Percentiles rank a stretch among this genome's conserved stretches.
These are phyloP conservation scores for Chamaecrista fasciculata DNA, from an alignment of 306 rosid species.

Conservation along the genomic window DNA sequence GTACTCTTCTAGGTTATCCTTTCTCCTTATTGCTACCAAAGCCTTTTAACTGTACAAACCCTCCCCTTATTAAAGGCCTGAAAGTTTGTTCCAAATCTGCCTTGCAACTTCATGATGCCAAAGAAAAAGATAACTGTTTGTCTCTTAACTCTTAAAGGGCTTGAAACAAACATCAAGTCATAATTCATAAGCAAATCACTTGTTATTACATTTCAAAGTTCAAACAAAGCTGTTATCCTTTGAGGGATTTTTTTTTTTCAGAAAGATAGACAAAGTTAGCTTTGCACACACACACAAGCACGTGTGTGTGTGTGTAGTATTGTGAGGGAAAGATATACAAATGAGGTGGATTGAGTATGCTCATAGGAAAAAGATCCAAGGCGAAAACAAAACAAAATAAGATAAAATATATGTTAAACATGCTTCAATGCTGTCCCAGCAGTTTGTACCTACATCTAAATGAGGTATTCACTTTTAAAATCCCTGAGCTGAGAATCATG, in stretches of 20 bases:
- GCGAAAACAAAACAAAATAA: not conserved
- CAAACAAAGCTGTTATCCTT: not conserved
- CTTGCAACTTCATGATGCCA: not conserved
- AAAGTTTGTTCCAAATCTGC: not conserved
- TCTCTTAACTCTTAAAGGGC: conserved; percentile 12
- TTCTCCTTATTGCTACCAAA: not conserved
- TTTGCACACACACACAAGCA: not conserved
- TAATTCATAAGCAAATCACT: not conserved
- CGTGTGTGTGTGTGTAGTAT: not conserved
- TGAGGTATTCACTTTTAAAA: not conserved
- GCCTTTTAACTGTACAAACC: not conserved
- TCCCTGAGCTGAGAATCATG: not conserved
- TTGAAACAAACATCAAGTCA: not conserved
- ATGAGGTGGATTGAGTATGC: not conserved
- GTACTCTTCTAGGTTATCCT: not conserved
- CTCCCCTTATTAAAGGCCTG: not conserved
- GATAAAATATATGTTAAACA: not conserved
- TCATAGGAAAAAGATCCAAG: not conserved
- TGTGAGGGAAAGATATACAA: not conserved
- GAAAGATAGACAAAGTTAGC: not conserved
- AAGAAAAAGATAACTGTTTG: conserved; percentile 4
- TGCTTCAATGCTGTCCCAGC: not conserved
- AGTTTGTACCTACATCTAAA: not conserved
- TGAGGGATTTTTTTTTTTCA: not conserved
- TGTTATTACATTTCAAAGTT: not conserved